Evolutionary conservation across 2,329 filamentous ascomycete genomes (phyloP).

Genomic region (Penicillium sp.): DNA sequence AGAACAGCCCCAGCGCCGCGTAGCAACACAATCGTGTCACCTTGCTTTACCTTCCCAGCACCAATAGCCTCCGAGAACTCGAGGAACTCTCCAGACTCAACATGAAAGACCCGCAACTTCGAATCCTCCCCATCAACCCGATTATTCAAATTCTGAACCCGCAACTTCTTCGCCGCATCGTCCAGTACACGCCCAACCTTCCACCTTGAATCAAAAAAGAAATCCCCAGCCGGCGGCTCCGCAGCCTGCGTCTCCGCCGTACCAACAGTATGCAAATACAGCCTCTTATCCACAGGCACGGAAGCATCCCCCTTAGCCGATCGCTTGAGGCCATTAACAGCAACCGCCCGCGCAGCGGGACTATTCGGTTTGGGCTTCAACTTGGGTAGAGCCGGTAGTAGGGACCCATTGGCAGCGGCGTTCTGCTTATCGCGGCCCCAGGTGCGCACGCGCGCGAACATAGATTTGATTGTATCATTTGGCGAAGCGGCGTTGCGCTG

Average conservation of each 20-base stretch:
- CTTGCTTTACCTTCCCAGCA: conserved; percentile 63
- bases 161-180: conserved; percentile 43
- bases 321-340: conserved; percentile 76
- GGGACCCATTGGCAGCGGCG: conserved; percentile 62
- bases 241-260: conserved; percentile 80
- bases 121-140: conserved; percentile 56
- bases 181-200: conserved; percentile 69
- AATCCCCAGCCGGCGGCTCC: conserved; percentile 77
- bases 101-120: conserved; percentile 83
- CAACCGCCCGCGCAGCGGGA: conserved; percentile 63
- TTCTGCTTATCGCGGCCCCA: conserved; percentile 76
- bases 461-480: conserved; percentile 66
- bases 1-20: conserved; percentile 77
- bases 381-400: conserved; percentile 47
- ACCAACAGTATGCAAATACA: conserved; percentile 89
- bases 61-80: conserved; percentile 88
- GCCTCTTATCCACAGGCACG: conserved; percentile 73
- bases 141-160: conserved; percentile 49
- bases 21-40: conserved; percentile 86
- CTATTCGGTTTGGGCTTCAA: conserved; percentile 55
- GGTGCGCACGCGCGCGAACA: conserved; percentile 71
- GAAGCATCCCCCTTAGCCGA: conserved; percentile 87
- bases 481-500: conserved; percentile 44
- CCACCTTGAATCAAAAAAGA: conserved; percentile 82
- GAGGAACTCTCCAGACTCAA: conserved; percentile 81